phyloP scores from a whole-genome alignment of 306 rosid genomes.

The Prosopis cineraria region DNA sequence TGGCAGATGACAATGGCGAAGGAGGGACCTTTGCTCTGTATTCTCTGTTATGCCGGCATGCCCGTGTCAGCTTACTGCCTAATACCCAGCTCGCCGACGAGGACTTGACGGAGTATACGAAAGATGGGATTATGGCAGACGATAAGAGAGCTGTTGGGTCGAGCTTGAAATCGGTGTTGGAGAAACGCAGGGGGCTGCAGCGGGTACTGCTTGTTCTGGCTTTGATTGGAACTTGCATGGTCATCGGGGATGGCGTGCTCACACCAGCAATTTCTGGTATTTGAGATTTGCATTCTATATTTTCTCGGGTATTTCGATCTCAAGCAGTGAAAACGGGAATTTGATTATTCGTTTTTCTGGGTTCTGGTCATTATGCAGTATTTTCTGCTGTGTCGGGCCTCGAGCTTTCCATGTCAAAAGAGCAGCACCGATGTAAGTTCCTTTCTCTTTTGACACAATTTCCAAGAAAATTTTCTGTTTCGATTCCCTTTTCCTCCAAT shows the following conservation, averaged over 20 bases:
- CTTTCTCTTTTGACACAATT: not conserved
- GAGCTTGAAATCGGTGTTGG: constrained; percentile 69
- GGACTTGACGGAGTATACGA: constrained; percentile 80
- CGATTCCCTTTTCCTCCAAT: not conserved
- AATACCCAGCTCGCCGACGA: constrained; percentile 92
- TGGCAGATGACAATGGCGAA: constrained; percentile 98
- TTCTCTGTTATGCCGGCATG: constrained; percentile 89
- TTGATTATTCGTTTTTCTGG: constrained; percentile 25
- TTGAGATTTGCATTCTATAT: constrained; percentile 27
- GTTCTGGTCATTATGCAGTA: constrained; percentile 56
- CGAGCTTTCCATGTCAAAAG: constrained; percentile 88
- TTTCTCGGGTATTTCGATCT: constrained; percentile 15
- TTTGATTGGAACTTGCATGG: constrained; percentile 97
- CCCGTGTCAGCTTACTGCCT: constrained; percentile 83
- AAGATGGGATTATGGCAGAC: constrained; percentile 51
- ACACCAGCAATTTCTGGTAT: constrained; percentile 97
- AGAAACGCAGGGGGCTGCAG: constrained; percentile 77
- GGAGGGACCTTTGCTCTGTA: constrained; percentile 98
- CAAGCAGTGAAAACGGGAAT: constrained; percentile 25
- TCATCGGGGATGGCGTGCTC: constrained; percentile 97
- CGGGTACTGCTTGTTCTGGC: constrained; percentile 84
- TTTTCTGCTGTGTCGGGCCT: constrained; percentile 95
- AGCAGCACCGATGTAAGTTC: constrained; percentile 87
- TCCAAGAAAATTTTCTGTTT: not conserved
- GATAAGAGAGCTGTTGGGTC: constrained; percentile 56